Conservation (phyloP, 257 asterid genomes). For the Solanum bukasovii region DNA sequence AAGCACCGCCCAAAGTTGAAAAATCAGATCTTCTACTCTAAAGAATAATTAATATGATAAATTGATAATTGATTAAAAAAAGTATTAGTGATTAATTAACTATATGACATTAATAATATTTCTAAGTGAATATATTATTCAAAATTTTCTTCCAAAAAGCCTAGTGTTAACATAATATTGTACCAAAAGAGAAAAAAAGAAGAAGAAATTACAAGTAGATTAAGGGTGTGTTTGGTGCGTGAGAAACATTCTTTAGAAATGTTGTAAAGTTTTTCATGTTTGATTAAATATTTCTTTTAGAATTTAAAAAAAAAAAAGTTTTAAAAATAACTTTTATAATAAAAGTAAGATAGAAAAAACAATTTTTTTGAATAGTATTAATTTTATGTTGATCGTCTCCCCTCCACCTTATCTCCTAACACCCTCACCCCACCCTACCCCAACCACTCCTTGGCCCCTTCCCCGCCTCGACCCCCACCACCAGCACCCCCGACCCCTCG, state of each 20-base stretch:
- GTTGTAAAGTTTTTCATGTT: neutral
- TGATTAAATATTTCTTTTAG: too few species aligned
- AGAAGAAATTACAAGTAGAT: neutral
- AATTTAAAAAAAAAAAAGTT: neutral
- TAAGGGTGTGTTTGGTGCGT: neutral
- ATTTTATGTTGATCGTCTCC: too few species aligned
- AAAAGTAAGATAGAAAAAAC: fast-evolving
- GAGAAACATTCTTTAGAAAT: neutral
- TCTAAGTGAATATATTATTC: neutral
- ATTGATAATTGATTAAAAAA: neutral
- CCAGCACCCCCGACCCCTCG: neutral
- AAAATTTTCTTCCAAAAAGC: neutral
- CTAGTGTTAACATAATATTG: neutral
- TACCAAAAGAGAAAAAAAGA: neutral
- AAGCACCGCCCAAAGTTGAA: neutral
- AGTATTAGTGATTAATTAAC: neutral
- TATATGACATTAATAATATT: neutral
- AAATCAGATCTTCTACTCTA: neutral
- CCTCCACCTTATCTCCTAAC: neutral
- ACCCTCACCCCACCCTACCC: neutral
- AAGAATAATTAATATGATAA: neutral
- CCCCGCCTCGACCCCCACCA: neutral
- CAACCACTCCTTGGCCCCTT: neutral
- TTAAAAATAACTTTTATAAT: neutral
- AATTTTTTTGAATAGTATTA: neutral